Percentiles rank a stretch among this genome's conserved stretches.
Evolutionary conservation across 1,284 basidiomycete species (phyloP).

Genomic region (Mixia osmundae): DNA sequence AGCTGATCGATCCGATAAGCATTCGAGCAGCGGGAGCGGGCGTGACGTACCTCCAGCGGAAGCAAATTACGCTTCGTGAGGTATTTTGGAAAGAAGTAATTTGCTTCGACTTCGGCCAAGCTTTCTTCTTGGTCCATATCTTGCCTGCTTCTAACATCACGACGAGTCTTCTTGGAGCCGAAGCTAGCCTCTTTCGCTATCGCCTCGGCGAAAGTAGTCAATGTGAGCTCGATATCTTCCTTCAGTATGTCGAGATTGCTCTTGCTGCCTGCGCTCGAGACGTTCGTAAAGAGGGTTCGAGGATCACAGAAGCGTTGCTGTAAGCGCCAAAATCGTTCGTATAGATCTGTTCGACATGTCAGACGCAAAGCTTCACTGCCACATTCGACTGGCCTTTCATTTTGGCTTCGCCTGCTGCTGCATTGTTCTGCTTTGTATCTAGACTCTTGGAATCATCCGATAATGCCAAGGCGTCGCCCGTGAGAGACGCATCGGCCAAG

Average conservation of each 20-base stretch:
- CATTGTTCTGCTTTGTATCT: constrained; percentile 9
- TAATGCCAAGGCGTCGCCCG: not conserved
- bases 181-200: constrained; percentile 37
- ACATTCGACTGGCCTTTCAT: constrained; percentile 4
- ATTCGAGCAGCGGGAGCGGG: not conserved
- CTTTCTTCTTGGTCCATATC: constrained; percentile 37
- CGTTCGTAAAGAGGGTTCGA: constrained; percentile 15
- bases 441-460: constrained; percentile 5
- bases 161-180: too few relatives aligned
- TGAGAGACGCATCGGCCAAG: too few relatives aligned
- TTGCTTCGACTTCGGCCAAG: constrained; percentile 26
- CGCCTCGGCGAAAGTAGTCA: constrained; percentile 55
- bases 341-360: too few relatives aligned
- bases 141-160: constrained; percentile 23
- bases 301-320: constrained; percentile 26
- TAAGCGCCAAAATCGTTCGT: constrained; percentile 60
- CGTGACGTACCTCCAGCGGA: constrained; percentile 44
- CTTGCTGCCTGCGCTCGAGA: too few relatives aligned
- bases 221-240: constrained; percentile 38
- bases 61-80: constrained; percentile 62
- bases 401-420: constrained; percentile 1
- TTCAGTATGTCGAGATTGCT: constrained; percentile 16
- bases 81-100: constrained; percentile 80
- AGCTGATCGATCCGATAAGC: constrained; percentile 29
- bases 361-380: constrained; percentile 4